A percentile compares a stretch with the other conserved stretches of the same genome.
Conservation (phyloP, 306 rosid genomes). For the Cicer arietinum region DNA sequence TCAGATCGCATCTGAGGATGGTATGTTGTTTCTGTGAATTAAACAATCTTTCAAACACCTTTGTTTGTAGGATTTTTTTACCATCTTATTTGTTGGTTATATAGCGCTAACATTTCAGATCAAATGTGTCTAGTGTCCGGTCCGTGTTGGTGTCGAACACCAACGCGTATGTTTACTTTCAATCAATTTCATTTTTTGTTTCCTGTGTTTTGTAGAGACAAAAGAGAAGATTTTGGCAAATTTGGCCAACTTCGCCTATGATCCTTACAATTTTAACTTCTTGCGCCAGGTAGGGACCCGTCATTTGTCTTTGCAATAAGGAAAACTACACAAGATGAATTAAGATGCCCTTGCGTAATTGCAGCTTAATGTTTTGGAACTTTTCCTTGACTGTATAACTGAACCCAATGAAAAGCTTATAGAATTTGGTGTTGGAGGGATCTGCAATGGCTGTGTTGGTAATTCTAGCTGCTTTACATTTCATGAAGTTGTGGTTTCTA, state of each 20-base stretch:
- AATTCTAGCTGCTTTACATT: constrained; percentile 35
- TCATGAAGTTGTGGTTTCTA: constrained; percentile 5
- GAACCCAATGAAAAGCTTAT: constrained; percentile 93
- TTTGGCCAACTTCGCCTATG: constrained; percentile 92
- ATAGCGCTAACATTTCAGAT: too few species aligned
- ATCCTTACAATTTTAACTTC: constrained; percentile 82
- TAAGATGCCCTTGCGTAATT: neutral
- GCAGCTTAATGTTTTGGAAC: constrained; percentile 91
- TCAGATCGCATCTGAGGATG: constrained; percentile 70
- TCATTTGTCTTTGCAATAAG: constrained; percentile 16
- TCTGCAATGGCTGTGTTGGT: constrained; percentile 90
- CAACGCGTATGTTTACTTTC: too few species aligned
- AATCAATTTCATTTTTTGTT: neutral
- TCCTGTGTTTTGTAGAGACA: constrained; percentile 57
- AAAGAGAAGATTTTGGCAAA: constrained; percentile 78
- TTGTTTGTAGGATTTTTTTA: neutral
- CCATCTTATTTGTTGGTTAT: neutral
- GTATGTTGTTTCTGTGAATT: constrained; percentile 40
- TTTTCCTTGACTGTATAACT: constrained; percentile 83
- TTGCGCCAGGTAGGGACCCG: constrained; percentile 69
- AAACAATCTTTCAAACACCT: neutral
- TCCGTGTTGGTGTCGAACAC: too few species aligned
- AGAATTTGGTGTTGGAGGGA: constrained; percentile 86
- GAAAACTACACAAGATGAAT: neutral
- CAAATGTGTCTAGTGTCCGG: too few species aligned